A percentile compares a stretch with the other conserved stretches of the same genome.
Evolutionary conservation across 345 rosid genomes (phyloP).

Genomic region (Eucalyptus guilfoylei): DNA sequence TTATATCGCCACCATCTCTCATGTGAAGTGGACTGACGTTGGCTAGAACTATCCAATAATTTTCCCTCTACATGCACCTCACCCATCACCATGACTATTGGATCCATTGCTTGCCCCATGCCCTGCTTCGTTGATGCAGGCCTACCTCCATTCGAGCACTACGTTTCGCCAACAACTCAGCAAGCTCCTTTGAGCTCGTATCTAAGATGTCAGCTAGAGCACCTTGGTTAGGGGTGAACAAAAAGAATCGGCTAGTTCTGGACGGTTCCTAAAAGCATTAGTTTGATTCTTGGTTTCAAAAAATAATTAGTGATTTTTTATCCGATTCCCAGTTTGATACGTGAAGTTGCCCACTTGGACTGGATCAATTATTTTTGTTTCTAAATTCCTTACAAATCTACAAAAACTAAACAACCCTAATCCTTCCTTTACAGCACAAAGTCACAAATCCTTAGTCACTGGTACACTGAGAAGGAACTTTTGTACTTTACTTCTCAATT

Average conservation of each 20-base stretch:
- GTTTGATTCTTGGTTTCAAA: no score
- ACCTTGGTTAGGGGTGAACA: background rate
- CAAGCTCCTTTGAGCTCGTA: background rate
- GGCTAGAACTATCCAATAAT: background rate
- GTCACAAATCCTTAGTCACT: background rate
- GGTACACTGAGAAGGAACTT: background rate
- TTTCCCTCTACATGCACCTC: background rate
- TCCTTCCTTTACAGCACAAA: background rate
- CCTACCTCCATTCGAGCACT: background rate
- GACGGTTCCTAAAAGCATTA: fast-evolving
- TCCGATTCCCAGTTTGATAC: fast-evolving
- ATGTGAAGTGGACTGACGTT: background rate
- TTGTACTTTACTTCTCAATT: background rate
- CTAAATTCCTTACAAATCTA: background rate
- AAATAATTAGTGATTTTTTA: fast-evolving
- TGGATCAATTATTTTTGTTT: fast-evolving
- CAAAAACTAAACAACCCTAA: background rate
- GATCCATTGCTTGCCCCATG: background rate
- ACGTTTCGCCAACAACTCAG: background rate
- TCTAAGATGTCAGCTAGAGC: background rate
- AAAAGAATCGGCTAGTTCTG: no score
- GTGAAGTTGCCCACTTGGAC: fast-evolving
- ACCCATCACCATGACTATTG: background rate
- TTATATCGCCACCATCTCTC: background rate
- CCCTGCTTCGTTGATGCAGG: background rate